Evolutionary conservation across 768 basidiomycete genomes (phyloP).

Genomic region (Strobilomyces echinocephalus): DNA sequence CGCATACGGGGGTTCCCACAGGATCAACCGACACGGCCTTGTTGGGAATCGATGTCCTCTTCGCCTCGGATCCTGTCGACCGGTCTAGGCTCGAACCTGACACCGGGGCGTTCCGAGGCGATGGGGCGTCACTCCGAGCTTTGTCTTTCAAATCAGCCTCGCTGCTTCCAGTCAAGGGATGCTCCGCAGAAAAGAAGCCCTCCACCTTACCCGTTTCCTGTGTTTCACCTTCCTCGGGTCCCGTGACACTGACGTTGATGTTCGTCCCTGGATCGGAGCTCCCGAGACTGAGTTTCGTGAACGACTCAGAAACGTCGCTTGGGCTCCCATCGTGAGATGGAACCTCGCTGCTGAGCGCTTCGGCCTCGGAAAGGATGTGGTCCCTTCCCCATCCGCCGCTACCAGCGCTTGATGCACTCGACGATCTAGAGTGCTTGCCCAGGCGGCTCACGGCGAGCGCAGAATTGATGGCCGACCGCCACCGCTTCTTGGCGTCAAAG

Average conservation of each 20-base stretch:
- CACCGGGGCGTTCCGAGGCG: neutral
- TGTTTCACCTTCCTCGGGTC: conserved; percentile 24
- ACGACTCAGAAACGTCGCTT: conserved; percentile 18
- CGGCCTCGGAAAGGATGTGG: conserved; percentile 20
- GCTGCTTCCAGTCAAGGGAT: conserved; percentile 20
- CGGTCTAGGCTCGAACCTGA: neutral
- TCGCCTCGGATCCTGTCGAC: conserved; percentile 3
- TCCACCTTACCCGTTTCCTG: conserved; percentile 23
- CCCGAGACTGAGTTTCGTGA: conserved; percentile 28
- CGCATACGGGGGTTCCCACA: conserved; percentile 4
- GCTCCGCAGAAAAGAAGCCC: conserved; percentile 14
- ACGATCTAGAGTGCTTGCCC: conserved; percentile 23
- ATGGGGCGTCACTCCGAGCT: neutral
- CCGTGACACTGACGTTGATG: conserved; percentile 38
- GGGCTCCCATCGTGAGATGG: conserved; percentile 31
- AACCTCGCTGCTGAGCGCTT: conserved; percentile 30
- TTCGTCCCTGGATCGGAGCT: conserved; percentile 36
- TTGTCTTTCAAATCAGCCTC: conserved; percentile 13
- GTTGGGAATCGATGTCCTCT: neutral
- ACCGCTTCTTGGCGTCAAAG: conserved; percentile 71
- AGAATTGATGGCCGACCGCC: conserved; percentile 64
- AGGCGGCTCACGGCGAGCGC: conserved; percentile 38
- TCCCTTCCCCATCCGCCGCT: conserved; percentile 38
- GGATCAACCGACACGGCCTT: neutral
- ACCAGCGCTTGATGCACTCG: conserved; percentile 27